A percentile compares a stretch with the other conserved stretches of the same genome.
phyloP scores from a whole-genome alignment of 495 filamentous ascomycete genomes.

The Talaromyces liani region DNA sequence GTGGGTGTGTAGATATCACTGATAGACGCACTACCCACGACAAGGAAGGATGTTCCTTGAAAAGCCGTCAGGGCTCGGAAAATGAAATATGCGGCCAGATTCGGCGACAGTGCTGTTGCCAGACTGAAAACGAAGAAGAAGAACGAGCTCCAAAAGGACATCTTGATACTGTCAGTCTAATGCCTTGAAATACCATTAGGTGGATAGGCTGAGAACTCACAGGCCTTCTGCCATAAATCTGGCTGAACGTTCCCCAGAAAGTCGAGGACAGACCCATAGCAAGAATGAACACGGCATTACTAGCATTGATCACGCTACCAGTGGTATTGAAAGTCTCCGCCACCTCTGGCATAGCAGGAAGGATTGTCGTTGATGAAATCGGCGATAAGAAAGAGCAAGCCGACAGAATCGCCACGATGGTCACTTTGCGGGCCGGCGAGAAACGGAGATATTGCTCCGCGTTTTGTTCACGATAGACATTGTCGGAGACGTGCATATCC shows the following conservation, averaged over 20 bases:
- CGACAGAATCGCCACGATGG: conserved; percentile 56
- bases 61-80: conserved; percentile 65
- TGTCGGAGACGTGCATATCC: conserved; percentile 21
- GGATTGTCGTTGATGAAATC: conserved; percentile 59
- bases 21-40: conserved; percentile 57
- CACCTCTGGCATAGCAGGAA: conserved; percentile 64
- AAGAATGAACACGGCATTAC: conserved; percentile 61
- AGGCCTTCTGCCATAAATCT: conserved; percentile 56
- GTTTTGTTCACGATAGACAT: conserved; percentile 23
- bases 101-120: conserved; percentile 60
- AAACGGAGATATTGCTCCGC: conserved; percentile 48
- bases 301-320: conserved; percentile 58
- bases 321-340: conserved; percentile 53
- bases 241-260: conserved; percentile 61
- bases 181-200: neutral
- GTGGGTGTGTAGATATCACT: conserved; percentile 58
- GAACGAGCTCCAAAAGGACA: conserved; percentile 46
- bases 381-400: conserved; percentile 64
- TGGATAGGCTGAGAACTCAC: no score
- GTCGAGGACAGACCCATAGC: conserved; percentile 63
- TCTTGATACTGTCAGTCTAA: conserved; percentile 26
- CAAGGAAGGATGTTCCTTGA: conserved; percentile 63
- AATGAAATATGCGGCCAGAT: conserved; percentile 58
- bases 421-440: conserved; percentile 44
- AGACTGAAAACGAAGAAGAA: conserved; percentile 58